Evolutionary conservation across 202 grass and related monocot species (phyloP).

Genomic region (Tripidium arundinaceum): DNA sequence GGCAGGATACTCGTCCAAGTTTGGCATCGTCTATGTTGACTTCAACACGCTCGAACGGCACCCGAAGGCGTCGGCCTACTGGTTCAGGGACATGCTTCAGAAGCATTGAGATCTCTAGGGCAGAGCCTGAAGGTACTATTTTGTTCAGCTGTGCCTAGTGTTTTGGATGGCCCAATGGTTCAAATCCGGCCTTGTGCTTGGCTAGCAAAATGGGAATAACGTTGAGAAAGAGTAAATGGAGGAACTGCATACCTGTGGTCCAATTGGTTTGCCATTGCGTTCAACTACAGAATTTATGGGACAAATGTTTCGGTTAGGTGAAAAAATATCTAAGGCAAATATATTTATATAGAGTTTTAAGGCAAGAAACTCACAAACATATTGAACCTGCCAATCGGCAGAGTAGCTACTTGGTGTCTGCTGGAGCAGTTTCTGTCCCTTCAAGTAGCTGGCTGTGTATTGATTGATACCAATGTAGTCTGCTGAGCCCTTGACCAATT

Average conservation of each 20-base stretch:
- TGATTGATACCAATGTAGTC: constrained; percentile 82
- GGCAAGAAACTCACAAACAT: constrained; percentile 43
- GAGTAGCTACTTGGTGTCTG: constrained; percentile 45
- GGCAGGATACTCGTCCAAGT: constrained; percentile 65
- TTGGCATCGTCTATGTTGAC: constrained; percentile 74
- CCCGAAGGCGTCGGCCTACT: constrained; percentile 72
- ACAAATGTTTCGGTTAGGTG: neutral
- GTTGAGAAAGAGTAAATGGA: neutral
- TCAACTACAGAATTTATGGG: constrained; percentile 24
- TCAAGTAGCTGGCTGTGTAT: constrained; percentile 70
- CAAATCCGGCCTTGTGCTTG: neutral
- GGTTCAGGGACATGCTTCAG: constrained; percentile 65
- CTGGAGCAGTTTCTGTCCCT: constrained; percentile 34
- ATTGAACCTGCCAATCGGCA: constrained; percentile 62
- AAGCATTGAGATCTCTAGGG: constrained; percentile 4
- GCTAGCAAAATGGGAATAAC: constrained; percentile 17
- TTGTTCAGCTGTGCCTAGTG: neutral
- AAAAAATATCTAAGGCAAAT: neutral
- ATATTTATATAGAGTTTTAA: neutral
- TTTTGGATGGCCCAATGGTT: constrained; percentile 3
- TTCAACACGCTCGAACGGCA: constrained; percentile 50
- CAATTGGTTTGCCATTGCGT: constrained; percentile 49
- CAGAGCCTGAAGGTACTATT: neutral
- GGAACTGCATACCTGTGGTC: constrained; percentile 37
- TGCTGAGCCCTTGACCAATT: constrained; percentile 67